Evolutionary conservation across 2,329 filamentous ascomycete species (phyloP), one percentile per base, ranked within the genome.

Genomic region (Microcyclospora pomicola): DNA sequence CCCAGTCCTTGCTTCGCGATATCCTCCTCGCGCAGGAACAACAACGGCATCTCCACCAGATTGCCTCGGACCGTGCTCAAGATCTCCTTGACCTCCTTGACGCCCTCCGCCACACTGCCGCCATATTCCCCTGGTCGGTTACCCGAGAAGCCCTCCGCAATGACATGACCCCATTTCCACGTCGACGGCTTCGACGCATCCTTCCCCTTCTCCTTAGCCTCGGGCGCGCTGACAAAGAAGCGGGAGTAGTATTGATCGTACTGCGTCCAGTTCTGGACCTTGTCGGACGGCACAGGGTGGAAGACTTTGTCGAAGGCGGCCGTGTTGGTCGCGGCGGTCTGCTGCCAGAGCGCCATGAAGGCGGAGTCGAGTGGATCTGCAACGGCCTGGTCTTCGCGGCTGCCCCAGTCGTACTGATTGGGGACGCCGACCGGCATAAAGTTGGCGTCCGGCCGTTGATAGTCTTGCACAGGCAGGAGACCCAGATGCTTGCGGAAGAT

Each of bases 401-500:
- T 64, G 39, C 58, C 60, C 62, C 62, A 68, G 49, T 69, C 66
- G 48, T 69, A 69, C 7, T 60, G 46, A 45, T 77, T 77, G 5
- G 69, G 65, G 2, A 68, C 65, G 13, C 72, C 72, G 6, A 77
- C 66, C 0, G 73, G 73, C 43, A 72, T 62, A 48, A 64, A 76
- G 54, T 77, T 77, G 16, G 65, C 60, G 36, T 75, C 63, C 10
- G 70, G 71, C 6, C 57, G 63, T 39, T 85, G 73, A 42, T 80
- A 68, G 13, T 77, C 67, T 55, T 95, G 85, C 0, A 82, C 72
- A 3, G 72, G 78, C 9, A 94, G 68, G 7, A 94, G 70, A 32
- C 88, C 88, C 2, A 95, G 72, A 56, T 95, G 88, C 64, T 95
- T 92, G 49, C 87, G 77, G 75, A 84, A 94, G 45, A 95, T 74